Conservation (phyloP, 768 basidiomycete species). For the Mycena kentingensis region DNA sequence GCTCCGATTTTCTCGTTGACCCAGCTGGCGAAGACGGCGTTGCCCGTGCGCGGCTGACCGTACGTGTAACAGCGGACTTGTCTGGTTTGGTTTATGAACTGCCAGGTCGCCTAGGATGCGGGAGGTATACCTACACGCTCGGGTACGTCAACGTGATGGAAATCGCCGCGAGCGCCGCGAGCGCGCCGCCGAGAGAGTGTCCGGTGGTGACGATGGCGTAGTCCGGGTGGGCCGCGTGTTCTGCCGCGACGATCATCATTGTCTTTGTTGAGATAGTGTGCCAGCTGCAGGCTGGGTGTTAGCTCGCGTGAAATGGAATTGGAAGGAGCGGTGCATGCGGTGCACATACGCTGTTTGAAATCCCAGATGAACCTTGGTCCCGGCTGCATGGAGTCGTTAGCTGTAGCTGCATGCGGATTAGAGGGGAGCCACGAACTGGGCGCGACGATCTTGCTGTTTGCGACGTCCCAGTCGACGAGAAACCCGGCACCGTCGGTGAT, state of each 20-base stretch:
- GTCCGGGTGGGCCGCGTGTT: constrained; percentile 34
- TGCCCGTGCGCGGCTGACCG: constrained; percentile 19
- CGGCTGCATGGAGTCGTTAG: background rate
- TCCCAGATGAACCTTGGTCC: constrained; percentile 12
- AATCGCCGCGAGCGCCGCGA: constrained; percentile 41
- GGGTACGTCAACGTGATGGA: constrained; percentile 34
- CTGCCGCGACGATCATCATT: constrained; percentile 29
- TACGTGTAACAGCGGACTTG: constrained; percentile 15
- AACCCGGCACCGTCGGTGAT: constrained; percentile 14
- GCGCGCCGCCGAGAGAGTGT: constrained; percentile 46
- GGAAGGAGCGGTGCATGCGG: background rate
- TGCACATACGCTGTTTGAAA: constrained; percentile 11
- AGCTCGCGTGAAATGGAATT: background rate
- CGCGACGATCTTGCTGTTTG: constrained; percentile 3
- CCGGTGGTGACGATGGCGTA: constrained; percentile 39
- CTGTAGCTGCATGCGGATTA: background rate
- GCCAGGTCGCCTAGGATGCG: background rate
- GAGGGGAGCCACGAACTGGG: constrained; percentile 4
- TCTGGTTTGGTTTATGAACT: background rate
- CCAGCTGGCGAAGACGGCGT: constrained; percentile 13
- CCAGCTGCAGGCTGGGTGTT: constrained; percentile 27
- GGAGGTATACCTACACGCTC: constrained; percentile 12
- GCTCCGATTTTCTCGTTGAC: constrained; percentile 11
- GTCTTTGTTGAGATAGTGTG: constrained; percentile 33
- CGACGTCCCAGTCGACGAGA: constrained; percentile 19